Evolutionary conservation across 257 asterid genomes (phyloP).

Genomic region (Nicotiana benthamiana): DNA sequence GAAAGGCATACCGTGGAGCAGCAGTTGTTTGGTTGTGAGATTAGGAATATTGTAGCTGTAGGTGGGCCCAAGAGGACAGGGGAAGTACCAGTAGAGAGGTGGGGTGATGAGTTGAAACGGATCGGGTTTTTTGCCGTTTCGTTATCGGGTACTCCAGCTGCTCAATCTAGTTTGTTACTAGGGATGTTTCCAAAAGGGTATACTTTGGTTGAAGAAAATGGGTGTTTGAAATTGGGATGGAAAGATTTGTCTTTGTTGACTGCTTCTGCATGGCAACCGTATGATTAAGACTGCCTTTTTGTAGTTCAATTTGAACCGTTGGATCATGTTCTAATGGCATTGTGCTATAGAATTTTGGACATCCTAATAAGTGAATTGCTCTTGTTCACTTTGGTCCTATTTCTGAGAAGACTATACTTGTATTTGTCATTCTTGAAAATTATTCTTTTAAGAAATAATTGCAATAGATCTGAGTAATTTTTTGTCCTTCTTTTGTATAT

Average conservation of each 20-base stretch:
- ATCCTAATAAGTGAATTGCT: not conserved
- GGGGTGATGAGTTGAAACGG: constrained; percentile 64
- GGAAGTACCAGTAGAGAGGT: constrained; percentile 63
- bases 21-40: constrained; percentile 73
- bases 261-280: constrained; percentile 89
- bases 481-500: not conserved
- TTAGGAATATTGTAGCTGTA: constrained; percentile 76
- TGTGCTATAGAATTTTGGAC: not conserved
- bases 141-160: constrained; percentile 68
- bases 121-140: constrained; percentile 67
- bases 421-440: not conserved
- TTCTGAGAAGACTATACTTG: not conserved
- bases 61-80: constrained; percentile 85
- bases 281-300: constrained; percentile 20
- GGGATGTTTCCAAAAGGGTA: constrained; percentile 97
- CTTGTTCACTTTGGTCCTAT: not conserved
- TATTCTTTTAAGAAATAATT: not conserved
- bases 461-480: not conserved
- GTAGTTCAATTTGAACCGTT: not conserved
- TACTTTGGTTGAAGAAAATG: constrained; percentile 79
- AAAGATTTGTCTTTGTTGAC: constrained; percentile 79
- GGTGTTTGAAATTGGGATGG: constrained; percentile 85
- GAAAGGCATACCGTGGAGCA: constrained; percentile 92
- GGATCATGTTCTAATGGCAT: not conserved
- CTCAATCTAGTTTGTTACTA: constrained; percentile 64